phyloP scores from a whole-genome alignment of 2,329 filamentous ascomycete species.

The Aaosphaeria arxii region DNA sequence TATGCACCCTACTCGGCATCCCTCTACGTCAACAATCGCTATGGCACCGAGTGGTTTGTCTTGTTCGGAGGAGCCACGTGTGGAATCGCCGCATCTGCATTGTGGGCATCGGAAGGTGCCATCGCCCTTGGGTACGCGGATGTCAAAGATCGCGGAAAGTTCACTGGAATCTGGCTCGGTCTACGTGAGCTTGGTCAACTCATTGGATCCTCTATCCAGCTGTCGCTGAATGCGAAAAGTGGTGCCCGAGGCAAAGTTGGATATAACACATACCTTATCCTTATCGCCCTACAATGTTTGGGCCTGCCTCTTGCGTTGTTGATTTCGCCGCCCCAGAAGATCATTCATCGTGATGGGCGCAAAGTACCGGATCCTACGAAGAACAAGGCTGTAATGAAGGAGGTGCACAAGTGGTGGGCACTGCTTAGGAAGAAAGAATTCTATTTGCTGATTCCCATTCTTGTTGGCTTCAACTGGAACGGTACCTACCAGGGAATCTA shows the following conservation, averaged over 20 bases:
- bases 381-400: constrained; percentile 38
- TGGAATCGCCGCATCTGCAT: constrained; percentile 35
- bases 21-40: constrained; percentile 27
- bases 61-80: constrained; percentile 32
- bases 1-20: constrained; percentile 30
- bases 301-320: constrained; percentile 46
- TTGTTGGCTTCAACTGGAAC: constrained; percentile 53
- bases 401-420: constrained; percentile 36
- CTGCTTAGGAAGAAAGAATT: constrained; percentile 46
- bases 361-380: constrained; percentile 31
- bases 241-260: constrained; percentile 46
- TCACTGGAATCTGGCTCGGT: constrained; percentile 52
- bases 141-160: constrained; percentile 45
- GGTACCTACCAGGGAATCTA: constrained; percentile 52
- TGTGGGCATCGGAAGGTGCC: constrained; percentile 42
- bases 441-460: constrained; percentile 48
- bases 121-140: constrained; percentile 47
- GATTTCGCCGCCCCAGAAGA: constrained; percentile 46
- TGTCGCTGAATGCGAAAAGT: constrained; percentile 47
- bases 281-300: constrained; percentile 47
- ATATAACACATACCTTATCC: constrained; percentile 39
- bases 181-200: constrained; percentile 53
- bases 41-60: constrained; percentile 33
- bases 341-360: constrained; percentile 42
- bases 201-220: constrained; percentile 51